Evolutionary conservation across 2,329 filamentous ascomycete genomes (phyloP).

Genomic region (Lecanicillium sp.): DNA sequence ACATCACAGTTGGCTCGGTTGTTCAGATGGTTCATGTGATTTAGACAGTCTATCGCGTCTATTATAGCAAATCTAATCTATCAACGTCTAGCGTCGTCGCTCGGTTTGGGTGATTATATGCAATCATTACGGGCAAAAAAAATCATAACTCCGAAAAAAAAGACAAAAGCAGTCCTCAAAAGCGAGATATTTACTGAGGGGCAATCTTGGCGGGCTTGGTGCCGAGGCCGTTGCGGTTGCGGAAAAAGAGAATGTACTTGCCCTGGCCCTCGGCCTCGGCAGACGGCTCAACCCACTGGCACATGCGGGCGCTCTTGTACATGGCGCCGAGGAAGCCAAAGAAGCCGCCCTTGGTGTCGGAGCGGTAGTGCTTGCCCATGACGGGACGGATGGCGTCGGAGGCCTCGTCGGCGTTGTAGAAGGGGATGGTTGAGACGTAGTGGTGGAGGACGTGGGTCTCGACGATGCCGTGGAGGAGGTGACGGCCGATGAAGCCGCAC

Average conservation of each 20-base stretch:
- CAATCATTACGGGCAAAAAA: no score
- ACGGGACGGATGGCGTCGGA: slow-evolving; percentile 88
- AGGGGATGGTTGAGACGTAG: slow-evolving; percentile 92
- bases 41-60: no score
- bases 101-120: no score
- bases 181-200: slow-evolving; percentile 6
- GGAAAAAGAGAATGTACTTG: slow-evolving; percentile 87
- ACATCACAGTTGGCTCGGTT: no score
- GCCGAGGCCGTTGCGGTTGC: slow-evolving; percentile 86
- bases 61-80: no score
- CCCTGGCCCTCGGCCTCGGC: slow-evolving; percentile 72
- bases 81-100: no score
- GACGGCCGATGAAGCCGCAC: slow-evolving; percentile 90
- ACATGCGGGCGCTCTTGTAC: slow-evolving; percentile 75
- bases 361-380: slow-evolving; percentile 93
- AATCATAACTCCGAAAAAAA: no score
- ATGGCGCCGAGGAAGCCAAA: slow-evolving; percentile 79
- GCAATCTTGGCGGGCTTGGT: slow-evolving; percentile 31
- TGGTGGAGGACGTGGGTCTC: slow-evolving; percentile 98
- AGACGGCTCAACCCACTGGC: slow-evolving; percentile 96
- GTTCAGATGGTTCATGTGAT: no score
- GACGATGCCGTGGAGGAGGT: slow-evolving; percentile 84
- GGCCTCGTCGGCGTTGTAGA: slow-evolving; percentile 94
- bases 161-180: no score
- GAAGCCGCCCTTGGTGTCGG: slow-evolving; percentile 69